phyloP scores from a whole-genome alignment of 2,329 filamentous ascomycete genomes.

The Stachybotrys elegans region DNA sequence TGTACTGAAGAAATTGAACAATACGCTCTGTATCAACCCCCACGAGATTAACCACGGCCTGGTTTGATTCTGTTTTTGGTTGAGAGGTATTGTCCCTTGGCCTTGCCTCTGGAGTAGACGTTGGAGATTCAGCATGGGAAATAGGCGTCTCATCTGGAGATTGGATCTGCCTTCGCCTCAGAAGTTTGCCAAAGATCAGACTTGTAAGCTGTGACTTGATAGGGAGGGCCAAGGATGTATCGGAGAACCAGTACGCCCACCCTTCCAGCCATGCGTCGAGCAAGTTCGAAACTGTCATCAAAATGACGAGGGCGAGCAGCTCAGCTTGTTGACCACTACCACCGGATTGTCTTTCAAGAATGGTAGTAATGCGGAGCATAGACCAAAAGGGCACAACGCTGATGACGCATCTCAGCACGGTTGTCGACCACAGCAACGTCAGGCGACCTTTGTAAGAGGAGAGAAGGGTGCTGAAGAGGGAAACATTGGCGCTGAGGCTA shows the following conservation, averaged over 20 bases:
- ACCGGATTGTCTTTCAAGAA: conserved; percentile 51
- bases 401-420: conserved; percentile 48
- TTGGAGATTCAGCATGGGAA: no score
- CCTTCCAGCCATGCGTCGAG: conserved; percentile 56
- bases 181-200: conserved; percentile 70
- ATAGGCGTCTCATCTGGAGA: conserved; percentile 46
- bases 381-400: conserved; percentile 68
- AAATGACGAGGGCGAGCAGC: conserved; percentile 64
- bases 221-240: conserved; percentile 57
- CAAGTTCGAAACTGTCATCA: conserved; percentile 56
- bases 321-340: conserved; percentile 43
- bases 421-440: conserved; percentile 53
- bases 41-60: conserved; percentile 72
- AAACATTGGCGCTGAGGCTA: conserved; percentile 35
- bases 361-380: conserved; percentile 59
- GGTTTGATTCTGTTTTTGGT: no score
- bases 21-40: conserved; percentile 71
- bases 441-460: conserved; percentile 52
- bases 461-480: conserved; percentile 57
- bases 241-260: conserved; percentile 63
- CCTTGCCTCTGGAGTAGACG: conserved; percentile 28
- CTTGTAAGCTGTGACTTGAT: conserved; percentile 66
- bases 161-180: conserved; percentile 74
- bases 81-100: no score
- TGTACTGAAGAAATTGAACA: conserved; percentile 62